Conservation (phyloP, 495 filamentous ascomycete species). For the Penicillium nucicola region DNA sequence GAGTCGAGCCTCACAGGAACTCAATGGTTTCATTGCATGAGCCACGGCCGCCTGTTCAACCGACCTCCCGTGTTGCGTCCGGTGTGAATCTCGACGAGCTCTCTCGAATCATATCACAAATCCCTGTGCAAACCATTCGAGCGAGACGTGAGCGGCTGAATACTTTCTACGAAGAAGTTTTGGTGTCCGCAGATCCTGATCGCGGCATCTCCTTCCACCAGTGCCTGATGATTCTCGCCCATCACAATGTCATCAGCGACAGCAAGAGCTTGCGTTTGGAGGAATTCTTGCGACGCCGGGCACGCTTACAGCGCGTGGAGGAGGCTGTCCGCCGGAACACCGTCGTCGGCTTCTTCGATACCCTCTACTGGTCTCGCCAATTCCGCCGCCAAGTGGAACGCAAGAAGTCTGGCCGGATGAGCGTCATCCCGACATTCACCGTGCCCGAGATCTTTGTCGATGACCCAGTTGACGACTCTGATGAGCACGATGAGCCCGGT, state of each 20-base stretch:
- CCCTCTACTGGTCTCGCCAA: conserved; percentile 79
- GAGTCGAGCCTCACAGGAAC: conserved; percentile 43
- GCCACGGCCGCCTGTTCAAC: conserved; percentile 12
- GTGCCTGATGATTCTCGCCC: conserved; percentile 94
- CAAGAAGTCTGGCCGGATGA: conserved; percentile 70
- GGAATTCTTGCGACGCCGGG: conserved; percentile 88
- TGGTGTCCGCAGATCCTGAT: conserved; percentile 86
- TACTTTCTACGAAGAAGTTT: conserved; percentile 90
- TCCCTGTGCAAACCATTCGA: conserved; percentile 73
- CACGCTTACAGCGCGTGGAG: conserved; percentile 91
- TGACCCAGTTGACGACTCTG: conserved; percentile 47
- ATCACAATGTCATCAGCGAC: conserved; percentile 98
- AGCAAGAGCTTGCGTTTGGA: conserved; percentile 92
- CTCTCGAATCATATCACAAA: conserved; percentile 66
- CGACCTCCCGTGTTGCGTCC: conserved; percentile 50
- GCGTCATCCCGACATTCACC: conserved; percentile 70
- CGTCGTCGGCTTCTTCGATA: conserved; percentile 95
- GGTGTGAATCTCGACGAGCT: conserved; percentile 78
- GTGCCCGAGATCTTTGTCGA: conserved; percentile 93
- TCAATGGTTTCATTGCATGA: conserved; percentile 6
- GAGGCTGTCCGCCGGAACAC: conserved; percentile 86
- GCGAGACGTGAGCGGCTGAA: conserved; percentile 75
- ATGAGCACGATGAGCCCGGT: conserved; percentile 17
- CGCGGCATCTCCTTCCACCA: conserved; percentile 89
- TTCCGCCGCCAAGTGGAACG: conserved; percentile 71